Base-by-base conservation (phyloP, 169 alveolate species). In the Fabrea salina region DNA sequence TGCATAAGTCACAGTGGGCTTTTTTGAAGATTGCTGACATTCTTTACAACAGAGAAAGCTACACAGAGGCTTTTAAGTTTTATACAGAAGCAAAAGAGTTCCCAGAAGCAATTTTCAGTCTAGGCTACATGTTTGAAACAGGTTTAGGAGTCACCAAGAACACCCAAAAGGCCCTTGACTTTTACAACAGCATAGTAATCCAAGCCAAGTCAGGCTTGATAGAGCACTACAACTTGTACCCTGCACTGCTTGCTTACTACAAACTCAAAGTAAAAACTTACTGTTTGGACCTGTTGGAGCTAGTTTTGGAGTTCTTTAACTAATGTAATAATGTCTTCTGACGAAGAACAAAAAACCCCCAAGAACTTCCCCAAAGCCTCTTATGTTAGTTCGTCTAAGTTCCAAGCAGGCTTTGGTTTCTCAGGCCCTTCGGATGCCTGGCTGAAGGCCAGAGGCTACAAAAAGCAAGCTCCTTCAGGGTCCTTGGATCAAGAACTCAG, bases 351-450 rank as follows among this genome's bases (percentile, higher is more conserved):
- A n/a, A n/a, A n/a, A n/a, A n/a, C n/a, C n/a, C n/a, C n/a, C n/a
- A n/a, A n/a, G n/a, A n/a, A n/a, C n/a, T n/a, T n/a, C n/a, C n/a
- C n/a, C n/a, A n/a, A n/a, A n/a, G n/a, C n/a, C n/a, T n/a, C n/a
- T n/a, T n/a, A n/a, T n/a, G n/a, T n/a, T n/a, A n/a, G n/a, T n/a
- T n/a, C n/a, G n/a, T n/a, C n/a, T n/a, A n/a, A n/a, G n/a, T n/a
- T 40, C 2, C n/a, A 40, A 3, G 75, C 57, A 1, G 75, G 75
- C n/a, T 64, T 64, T 40, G 75, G 75, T 33, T 64, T 64, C 41
- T 19, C 19, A 5, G 75, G 75, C 4, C 75, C 75, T 37, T 64
- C 75, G 16, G 54, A 64, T 39, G 75, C 75, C 27, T 64, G 75
- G 51, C 54, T 64, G 16, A 33, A 40, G 30, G 75, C 75, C 16